These are phyloP conservation scores for Metschnikowia arizonensis DNA, from an alignment of 805 yeast genomes.

Conservation along the genomic window DNA sequence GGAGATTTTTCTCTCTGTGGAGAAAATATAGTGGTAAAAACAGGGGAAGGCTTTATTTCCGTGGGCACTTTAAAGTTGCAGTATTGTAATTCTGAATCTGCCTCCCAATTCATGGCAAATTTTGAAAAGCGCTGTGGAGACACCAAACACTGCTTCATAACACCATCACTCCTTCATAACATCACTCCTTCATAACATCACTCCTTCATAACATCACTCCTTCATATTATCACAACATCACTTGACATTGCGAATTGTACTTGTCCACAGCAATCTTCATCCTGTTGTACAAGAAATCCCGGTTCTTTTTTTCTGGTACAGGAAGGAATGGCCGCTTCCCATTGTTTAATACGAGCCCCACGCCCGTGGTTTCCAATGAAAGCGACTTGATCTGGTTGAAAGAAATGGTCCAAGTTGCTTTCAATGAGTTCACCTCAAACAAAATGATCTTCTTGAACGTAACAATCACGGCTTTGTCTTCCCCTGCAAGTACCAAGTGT, in stretches of 20 bases:
- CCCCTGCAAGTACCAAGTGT: constrained; percentile 78
- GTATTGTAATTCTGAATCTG: constrained; percentile 46
- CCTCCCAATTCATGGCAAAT: constrained; percentile 40
- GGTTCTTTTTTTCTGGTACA: constrained; percentile 59
- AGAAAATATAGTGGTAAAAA: constrained; percentile 35
- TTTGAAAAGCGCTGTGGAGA: constrained; percentile 47
- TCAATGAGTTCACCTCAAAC: constrained; percentile 57
- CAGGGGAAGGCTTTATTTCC: constrained; percentile 41
- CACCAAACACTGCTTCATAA: too few species aligned
- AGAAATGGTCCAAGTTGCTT: constrained; percentile 65
- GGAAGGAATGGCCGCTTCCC: constrained; percentile 65
- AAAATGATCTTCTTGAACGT: constrained; percentile 68
- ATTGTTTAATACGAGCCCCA: constrained; percentile 53
- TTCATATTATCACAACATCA: constrained; percentile 17
- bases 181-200: neutral
- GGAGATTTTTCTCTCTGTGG: constrained; percentile 22
- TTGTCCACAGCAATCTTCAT: constrained; percentile 79
- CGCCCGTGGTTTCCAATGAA: constrained; percentile 74
- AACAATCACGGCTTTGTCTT: constrained; percentile 70
- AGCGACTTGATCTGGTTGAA: constrained; percentile 67
- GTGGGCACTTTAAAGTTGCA: constrained; percentile 48
- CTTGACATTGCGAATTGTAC: constrained; percentile 68
- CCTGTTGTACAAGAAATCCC: constrained; percentile 62
- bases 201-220: neutral
- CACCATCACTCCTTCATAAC: too few species aligned